Percentiles rank a stretch among this genome's conserved stretches.
These are phyloP conservation scores for Ilyonectria destructans DNA, from an alignment of 2,329 filamentous ascomycete genomes.

Conservation along the genomic window DNA sequence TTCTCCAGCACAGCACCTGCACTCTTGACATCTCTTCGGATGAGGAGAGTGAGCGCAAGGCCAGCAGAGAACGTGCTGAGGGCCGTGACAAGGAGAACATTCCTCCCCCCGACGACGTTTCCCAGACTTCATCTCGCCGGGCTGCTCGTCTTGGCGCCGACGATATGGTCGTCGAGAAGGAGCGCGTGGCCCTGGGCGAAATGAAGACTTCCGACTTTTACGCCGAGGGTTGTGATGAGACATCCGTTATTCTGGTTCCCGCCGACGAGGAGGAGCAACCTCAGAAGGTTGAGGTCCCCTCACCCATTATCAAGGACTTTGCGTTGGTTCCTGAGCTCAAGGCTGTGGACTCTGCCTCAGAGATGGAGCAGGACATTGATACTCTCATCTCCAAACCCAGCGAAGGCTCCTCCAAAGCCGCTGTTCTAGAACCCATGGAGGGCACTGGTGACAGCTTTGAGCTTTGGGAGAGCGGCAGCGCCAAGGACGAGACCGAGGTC, in stretches of 20 bases:
- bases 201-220: conserved; percentile 80
- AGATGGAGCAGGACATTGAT: conserved; percentile 52
- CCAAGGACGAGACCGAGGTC: conserved; percentile 70
- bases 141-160: conserved; percentile 56
- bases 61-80: conserved; percentile 68
- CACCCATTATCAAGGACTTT: conserved; percentile 34
- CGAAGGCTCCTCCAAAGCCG: conserved; percentile 60
- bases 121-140: conserved; percentile 67
- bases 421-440: conserved; percentile 70
- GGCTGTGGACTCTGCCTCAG: conserved; percentile 41
- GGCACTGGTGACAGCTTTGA: conserved; percentile 75
- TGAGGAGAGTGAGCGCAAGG: conserved; percentile 78
- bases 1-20: conserved; percentile 92
- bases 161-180: conserved; percentile 75
- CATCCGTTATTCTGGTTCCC: conserved; percentile 74
- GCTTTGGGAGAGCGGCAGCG: conserved; percentile 80
- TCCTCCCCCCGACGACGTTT: conserved; percentile 79
- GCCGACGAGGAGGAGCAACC: conserved; percentile 69
- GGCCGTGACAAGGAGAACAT: conserved; percentile 93
- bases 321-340: conserved; percentile 41
- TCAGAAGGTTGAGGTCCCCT: conserved; percentile 25
- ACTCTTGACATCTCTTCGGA: conserved; percentile 92
- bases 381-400: conserved; percentile 57
- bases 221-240: conserved; percentile 75
- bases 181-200: conserved; percentile 77